phyloP scores from a whole-genome alignment of 2,329 filamentous ascomycete species.

The Curvularia lunata region DNA sequence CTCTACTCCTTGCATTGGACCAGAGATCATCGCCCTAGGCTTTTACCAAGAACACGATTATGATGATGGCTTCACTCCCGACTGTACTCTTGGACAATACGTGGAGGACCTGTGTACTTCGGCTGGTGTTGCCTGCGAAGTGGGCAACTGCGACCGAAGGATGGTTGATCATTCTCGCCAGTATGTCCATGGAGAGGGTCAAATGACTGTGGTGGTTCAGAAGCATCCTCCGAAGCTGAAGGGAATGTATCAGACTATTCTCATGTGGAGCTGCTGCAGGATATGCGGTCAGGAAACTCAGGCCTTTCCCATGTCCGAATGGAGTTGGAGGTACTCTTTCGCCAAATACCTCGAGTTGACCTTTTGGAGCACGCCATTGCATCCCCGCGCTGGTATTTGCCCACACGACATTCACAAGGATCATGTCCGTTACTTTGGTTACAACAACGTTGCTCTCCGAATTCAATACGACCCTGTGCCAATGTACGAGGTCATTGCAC shows the following conservation, averaged over 20 bases:
- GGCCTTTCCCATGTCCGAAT: constrained; percentile 88
- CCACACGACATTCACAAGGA: constrained; percentile 91
- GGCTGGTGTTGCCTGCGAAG: constrained; percentile 77
- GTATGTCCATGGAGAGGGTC: constrained; percentile 94
- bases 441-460: constrained; percentile 81
- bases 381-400: constrained; percentile 76
- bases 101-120: constrained; percentile 85
- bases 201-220: constrained; percentile 89
- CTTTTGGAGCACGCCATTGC: constrained; percentile 89
- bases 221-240: constrained; percentile 70
- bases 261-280: constrained; percentile 98
- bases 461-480: constrained; percentile 94
- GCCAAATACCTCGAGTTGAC: constrained; percentile 97
- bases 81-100: constrained; percentile 93
- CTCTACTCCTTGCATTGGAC: constrained; percentile 90
- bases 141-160: constrained; percentile 83
- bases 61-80: constrained; percentile 73
- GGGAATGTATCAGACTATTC: constrained; percentile 74
- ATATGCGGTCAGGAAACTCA: constrained; percentile 89
- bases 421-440: constrained; percentile 91
- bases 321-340: constrained; percentile 97
- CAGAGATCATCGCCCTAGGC: constrained; percentile 84
- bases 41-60: constrained; percentile 91
- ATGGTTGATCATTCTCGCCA: constrained; percentile 95
- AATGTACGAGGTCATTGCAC: constrained; percentile 92